phyloP scores from a whole-genome alignment of 768 basidiomycete genomes.

The Pseudohyphozyma bogoriensis region DNA sequence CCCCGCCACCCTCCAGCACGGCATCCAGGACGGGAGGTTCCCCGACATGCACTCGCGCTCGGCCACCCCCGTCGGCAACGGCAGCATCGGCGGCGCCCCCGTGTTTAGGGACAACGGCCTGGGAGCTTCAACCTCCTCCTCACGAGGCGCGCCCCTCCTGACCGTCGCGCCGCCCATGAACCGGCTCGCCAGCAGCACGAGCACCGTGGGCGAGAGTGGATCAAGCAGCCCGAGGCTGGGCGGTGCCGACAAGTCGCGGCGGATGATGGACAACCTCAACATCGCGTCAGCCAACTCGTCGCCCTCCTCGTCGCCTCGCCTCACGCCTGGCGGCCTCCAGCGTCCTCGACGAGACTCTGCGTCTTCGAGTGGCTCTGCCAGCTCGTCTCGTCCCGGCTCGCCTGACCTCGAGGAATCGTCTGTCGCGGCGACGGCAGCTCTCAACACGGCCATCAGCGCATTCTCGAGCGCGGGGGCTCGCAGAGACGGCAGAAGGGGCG shows the following conservation, averaged over 20 bases:
- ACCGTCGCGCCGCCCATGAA: neutral
- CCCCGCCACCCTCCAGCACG: too few species aligned
- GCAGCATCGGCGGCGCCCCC: neutral
- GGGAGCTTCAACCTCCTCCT: neutral
- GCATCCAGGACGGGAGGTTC: too few species aligned
- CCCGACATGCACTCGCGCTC: too few species aligned
- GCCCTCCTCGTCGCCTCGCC: neutral
- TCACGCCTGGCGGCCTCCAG: neutral
- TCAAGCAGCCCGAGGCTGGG: neutral
- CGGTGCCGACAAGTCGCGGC: neutral
- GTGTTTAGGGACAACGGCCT: neutral
- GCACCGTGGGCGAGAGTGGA: neutral
- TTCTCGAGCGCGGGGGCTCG: slow-evolving; percentile 18
- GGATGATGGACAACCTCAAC: slow-evolving; percentile 3
- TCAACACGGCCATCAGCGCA: slow-evolving; percentile 19
- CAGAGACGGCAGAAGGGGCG: slow-evolving; percentile 17
- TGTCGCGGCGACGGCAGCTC: neutral
- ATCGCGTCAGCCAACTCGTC: neutral
- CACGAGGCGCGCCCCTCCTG: neutral
- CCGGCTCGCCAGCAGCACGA: neutral
- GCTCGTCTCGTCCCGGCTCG: neutral
- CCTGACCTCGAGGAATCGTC: neutral
- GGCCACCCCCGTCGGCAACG: too few species aligned
- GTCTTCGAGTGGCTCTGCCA: neutral
- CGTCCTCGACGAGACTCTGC: neutral